These are phyloP conservation scores for Xylaria scruposa DNA, from an alignment of 495 filamentous ascomycete species.

Conservation along the genomic window DNA sequence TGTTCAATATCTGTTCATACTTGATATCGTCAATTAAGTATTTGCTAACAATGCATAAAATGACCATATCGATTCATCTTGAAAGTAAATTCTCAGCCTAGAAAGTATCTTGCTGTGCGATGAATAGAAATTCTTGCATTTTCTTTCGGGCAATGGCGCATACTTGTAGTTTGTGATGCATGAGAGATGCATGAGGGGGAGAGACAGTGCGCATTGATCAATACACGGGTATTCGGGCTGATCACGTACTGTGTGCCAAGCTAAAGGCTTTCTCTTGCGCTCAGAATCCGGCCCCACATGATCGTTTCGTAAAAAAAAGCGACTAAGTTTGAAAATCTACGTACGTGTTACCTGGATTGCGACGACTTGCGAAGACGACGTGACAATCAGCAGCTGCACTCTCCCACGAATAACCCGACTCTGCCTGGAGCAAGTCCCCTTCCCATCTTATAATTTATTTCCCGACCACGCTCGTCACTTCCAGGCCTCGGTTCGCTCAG, in stretches of 20 bases:
- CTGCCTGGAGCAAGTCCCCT: conserved; percentile 21
- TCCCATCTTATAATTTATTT: conserved; percentile 17
- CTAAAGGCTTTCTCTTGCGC: not conserved
- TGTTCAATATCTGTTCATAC: too few species aligned
- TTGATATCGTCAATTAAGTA: too few species aligned
- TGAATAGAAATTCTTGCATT: not conserved
- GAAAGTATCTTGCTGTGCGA: not conserved
- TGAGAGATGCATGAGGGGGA: too few species aligned
- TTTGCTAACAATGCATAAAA: too few species aligned
- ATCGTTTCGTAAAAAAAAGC: conserved; percentile 23
- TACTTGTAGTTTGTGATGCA: too few species aligned
- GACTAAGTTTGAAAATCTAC: conserved; percentile 3
- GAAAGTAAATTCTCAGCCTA: not conserved
- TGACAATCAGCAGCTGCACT: conserved; percentile 4
- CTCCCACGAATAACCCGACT: conserved; percentile 7
- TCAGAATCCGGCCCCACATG: conserved; percentile 13
- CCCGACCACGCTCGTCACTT: not conserved
- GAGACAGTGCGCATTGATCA: not conserved
- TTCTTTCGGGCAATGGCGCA: not conserved
- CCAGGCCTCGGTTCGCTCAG: not conserved
- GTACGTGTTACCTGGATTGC: not conserved
- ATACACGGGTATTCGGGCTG: not conserved
- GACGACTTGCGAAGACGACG: conserved; percentile 22
- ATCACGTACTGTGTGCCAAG: not conserved
- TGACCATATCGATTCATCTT: too few species aligned